Evolutionary conservation across 192 early-diverging fungal species (phyloP).

Genomic region (Umbelopsis vinacea): DNA sequence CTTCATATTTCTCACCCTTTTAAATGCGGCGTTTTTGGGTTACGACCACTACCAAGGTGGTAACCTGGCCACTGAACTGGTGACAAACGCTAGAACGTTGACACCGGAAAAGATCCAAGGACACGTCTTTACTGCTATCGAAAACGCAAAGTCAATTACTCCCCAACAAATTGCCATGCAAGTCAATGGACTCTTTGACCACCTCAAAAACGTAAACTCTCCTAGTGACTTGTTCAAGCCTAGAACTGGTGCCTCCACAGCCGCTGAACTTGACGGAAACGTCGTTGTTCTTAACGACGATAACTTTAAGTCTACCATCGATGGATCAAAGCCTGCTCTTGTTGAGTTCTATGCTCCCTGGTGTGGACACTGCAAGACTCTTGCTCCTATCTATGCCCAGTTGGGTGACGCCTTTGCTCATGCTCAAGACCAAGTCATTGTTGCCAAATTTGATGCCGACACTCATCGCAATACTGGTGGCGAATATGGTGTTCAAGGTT

Average conservation of each 20-base stretch:
- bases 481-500: slow-evolving; percentile 79
- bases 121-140: slow-evolving; percentile 2
- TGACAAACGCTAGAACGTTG: slow-evolving; percentile 38
- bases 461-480: slow-evolving; percentile 80
- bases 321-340: slow-evolving; percentile 76
- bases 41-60: slow-evolving; percentile 44
- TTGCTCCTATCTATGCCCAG: slow-evolving; percentile 76
- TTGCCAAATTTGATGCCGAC: slow-evolving; percentile 92
- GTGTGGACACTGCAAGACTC: slow-evolving; percentile 87
- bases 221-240: slow-evolving; percentile 34
- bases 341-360: slow-evolving; percentile 91
- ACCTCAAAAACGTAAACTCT: slow-evolving; percentile 39
- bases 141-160: slow-evolving; percentile 25
- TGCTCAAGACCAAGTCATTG: slow-evolving; percentile 75
- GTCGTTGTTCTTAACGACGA: slow-evolving; percentile 58
- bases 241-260: neutral
- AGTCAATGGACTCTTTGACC: slow-evolving; percentile 36
- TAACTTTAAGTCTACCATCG: slow-evolving; percentile 69
- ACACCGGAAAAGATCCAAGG: slow-evolving; percentile 35
- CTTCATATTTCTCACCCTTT: slow-evolving; percentile 34
- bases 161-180: slow-evolving; percentile 34
- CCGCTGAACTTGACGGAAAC: slow-evolving; percentile 33
- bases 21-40: slow-evolving; percentile 37
- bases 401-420: slow-evolving; percentile 79
- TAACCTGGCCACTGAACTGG: slow-evolving; percentile 28